phyloP scores from a whole-genome alignment of 169 alveolate species.

The Cryptosporidium ryanae region DNA sequence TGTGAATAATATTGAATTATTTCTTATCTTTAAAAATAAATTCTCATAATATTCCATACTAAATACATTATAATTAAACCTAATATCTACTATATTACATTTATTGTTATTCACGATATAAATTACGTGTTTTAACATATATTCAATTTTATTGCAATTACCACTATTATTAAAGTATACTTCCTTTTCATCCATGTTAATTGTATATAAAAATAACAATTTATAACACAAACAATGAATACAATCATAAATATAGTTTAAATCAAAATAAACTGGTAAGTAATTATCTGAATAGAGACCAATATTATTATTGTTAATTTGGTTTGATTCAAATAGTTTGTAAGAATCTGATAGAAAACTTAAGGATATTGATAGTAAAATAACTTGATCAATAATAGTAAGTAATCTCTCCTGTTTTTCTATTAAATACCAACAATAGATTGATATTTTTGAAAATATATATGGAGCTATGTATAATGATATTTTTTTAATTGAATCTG shows the following conservation, averaged over 20 bases:
- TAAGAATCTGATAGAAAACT: constrained; percentile 32
- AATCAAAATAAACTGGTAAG: constrained; percentile 10
- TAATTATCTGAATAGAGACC: background rate
- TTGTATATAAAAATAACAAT: constrained; percentile 4
- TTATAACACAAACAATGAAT: constrained; percentile 8
- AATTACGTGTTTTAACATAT: too few relatives aligned
- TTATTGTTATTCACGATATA: background rate
- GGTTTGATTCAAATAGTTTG: background rate
- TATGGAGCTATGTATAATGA: constrained; percentile 42
- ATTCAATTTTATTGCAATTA: too few relatives aligned
- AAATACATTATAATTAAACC: background rate
- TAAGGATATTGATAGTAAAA: constrained; percentile 45
- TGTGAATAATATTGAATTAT: constrained; percentile 29
- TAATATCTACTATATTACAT: background rate
- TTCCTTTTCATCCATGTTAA: background rate
- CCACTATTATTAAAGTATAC: background rate
- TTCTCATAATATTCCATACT: background rate
- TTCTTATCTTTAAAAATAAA: background rate
- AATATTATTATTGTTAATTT: background rate
- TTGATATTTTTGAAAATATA: constrained; percentile 11
- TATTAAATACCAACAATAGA: constrained; percentile 52
- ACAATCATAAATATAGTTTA: constrained; percentile 26
- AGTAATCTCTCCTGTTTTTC: constrained; percentile 50
- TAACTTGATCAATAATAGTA: constrained; percentile 24
- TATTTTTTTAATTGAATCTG: constrained; percentile 17